Base-by-base conservation (phyloP, 176 grass and related monocot genomes). In the Triticum turgidum region DNA sequence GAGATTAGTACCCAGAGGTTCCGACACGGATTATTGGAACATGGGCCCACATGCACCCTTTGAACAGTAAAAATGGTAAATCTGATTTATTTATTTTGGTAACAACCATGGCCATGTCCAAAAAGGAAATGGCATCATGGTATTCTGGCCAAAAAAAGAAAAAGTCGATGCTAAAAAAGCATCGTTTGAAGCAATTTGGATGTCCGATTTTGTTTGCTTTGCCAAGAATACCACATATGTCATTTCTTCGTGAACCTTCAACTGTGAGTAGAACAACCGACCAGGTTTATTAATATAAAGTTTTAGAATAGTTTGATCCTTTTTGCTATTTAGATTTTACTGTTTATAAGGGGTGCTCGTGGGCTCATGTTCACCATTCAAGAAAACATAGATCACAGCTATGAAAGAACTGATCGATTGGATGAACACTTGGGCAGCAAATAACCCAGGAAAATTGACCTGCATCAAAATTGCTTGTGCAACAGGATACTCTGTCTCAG, bases 401-500 rank as follows among this genome's bases (percentile, higher is more conserved):
- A 80, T 89, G 15, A 20, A 80, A 65, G 65, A 41, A 70, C 38
- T 63, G 38, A 18, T 45, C 6, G 30, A 84, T 66, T 52, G 59
- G 24, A 80, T 74, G 66, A 80, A 14, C 27, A 79, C 5, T 63
- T 65, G 20, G 69, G 14, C 62, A 37, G 82, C 9, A 29, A 69
- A 58, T 81, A 49, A 15, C 15, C 45, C 0, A 76, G 78, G 24
- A 76, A 66, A 82, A 20, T 21, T 61, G 54, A 97, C 93, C 93
- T 76, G 73, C 73, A 76, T 76, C 45, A 25, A 76, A 52, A 76
- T 51, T 78, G 95, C 95, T 89, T 97, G 92, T n/a, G 56, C 83
- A 68, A 97, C 84, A 63, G 84, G 67, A 90, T 89, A 92, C 44
- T 94, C 88, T n/a, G 92, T 97, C 61, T 97, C 95, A 20, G 84